A percentile compares a stretch with the other conserved stretches of the same genome.
Evolutionary conservation across 192 early-diverging fungal species (phyloP).

Genomic region (Podila epigama): DNA sequence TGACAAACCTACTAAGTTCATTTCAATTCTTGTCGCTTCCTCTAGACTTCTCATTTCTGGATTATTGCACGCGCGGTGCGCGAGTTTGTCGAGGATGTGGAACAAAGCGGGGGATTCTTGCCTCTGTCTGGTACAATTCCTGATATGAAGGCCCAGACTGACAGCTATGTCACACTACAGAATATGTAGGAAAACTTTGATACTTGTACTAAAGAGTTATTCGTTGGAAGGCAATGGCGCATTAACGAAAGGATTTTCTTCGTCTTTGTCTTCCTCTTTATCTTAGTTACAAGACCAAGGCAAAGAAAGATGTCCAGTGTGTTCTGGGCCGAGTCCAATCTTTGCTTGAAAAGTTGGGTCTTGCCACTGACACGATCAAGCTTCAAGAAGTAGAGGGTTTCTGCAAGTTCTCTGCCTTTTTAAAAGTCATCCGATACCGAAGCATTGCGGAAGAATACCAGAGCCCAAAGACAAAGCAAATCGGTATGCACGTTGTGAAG

Average conservation of each 20-base stretch:
- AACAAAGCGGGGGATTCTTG: constrained; percentile 65
- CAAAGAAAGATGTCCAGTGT: constrained; percentile 68
- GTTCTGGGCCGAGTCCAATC: constrained; percentile 55
- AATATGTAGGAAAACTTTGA: constrained; percentile 65
- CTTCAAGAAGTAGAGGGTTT: constrained; percentile 75
- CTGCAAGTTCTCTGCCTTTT: constrained; percentile 80
- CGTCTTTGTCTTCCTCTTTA: background rate
- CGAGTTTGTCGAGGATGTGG: constrained; percentile 80
- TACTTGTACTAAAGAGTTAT: background rate
- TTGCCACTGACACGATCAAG: constrained; percentile 62
- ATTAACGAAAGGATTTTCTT: constrained; percentile 10
- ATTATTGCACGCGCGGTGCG: constrained; percentile 78
- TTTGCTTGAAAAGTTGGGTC: constrained; percentile 55
- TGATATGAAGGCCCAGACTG: constrained; percentile 98
- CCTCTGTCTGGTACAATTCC: constrained; percentile 89
- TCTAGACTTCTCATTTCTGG: constrained; percentile 83
- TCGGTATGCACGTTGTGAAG: constrained; percentile 49
- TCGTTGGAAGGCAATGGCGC: background rate
- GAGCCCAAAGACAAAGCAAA: constrained; percentile 51
- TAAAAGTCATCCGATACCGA: constrained; percentile 75
- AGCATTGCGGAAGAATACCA: constrained; percentile 63
- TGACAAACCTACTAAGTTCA: background rate
- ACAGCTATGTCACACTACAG: constrained; percentile 84
- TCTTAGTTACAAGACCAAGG: constrained; percentile 85
- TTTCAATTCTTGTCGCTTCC: background rate